A percentile compares a stretch with the other conserved stretches of the same genome.
Conservation (phyloP, 768 basidiomycete species). For the Suillus americanus region DNA sequence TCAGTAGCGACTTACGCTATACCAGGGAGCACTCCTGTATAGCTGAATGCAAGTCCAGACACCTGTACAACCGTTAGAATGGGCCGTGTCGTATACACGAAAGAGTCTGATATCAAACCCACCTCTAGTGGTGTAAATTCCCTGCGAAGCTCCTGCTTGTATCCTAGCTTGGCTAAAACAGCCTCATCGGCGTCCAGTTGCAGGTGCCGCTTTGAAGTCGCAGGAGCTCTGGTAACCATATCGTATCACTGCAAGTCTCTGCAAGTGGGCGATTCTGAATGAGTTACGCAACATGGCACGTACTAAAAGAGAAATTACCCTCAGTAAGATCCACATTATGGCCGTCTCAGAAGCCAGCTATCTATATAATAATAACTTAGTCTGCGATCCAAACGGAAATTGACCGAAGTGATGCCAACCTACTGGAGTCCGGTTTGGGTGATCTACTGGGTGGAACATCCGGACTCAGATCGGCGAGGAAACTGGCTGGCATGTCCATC, state of each 20-base stretch:
- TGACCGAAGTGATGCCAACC: too few relatives aligned
- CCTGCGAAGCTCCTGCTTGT: conserved; percentile 24
- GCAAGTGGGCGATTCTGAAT: not conserved
- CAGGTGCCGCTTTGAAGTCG: not conserved
- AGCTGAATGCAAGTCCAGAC: conserved; percentile 30
- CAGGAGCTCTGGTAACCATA: not conserved
- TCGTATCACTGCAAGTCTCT: not conserved
- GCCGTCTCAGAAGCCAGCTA: too few relatives aligned
- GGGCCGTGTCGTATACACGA: not conserved
- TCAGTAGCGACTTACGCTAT: conserved; percentile 8
- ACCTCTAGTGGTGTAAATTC: conserved; percentile 17
- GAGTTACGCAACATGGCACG: not conserved
- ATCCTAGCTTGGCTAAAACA: conserved; percentile 26
- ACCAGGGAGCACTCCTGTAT: conserved; percentile 29
- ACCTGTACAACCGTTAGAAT: conserved; percentile 7
- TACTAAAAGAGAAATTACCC: not conserved
- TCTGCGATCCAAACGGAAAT: too few relatives aligned
- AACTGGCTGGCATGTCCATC: too few relatives aligned
- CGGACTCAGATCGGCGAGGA: too few relatives aligned
- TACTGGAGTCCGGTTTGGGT: too few relatives aligned
- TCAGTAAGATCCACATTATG: too few relatives aligned
- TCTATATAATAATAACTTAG: too few relatives aligned
- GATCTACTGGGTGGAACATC: too few relatives aligned
- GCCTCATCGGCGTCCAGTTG: conserved; percentile 13
- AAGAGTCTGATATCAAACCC: not conserved